A percentile compares a stretch with the other conserved stretches of the same genome.
phyloP scores from a whole-genome alignment of 1,284 basidiomycete species.

The Coniferiporia weirii region DNA sequence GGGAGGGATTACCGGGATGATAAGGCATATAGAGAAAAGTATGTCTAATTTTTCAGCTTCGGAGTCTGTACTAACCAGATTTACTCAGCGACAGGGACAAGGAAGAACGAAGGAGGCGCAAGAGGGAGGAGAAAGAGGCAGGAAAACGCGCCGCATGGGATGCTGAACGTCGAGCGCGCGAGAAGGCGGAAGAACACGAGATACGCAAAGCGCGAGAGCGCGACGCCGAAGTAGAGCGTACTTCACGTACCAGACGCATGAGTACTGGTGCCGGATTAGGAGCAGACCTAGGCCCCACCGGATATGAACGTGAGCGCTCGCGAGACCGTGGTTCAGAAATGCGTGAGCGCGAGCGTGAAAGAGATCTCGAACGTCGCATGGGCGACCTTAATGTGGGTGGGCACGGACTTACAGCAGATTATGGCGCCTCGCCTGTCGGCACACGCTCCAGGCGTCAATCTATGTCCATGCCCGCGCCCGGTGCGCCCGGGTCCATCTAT shows the following conservation, averaged over 20 bases:
- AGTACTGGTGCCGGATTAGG: constrained; percentile 11
- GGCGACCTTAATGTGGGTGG: constrained; percentile 17
- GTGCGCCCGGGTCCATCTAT: constrained; percentile 4
- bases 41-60: constrained; percentile 16
- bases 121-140: constrained; percentile 46
- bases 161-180: constrained; percentile 35
- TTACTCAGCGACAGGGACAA: constrained; percentile 20
- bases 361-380: constrained; percentile 17
- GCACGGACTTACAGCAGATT: constrained; percentile 5
- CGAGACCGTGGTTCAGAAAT: constrained; percentile 7
- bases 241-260: constrained; percentile 24
- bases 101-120: constrained; percentile 18
- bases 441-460: constrained; percentile 15
- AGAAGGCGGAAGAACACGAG: constrained; percentile 46
- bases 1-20: constrained; percentile 7
- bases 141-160: constrained; percentile 42
- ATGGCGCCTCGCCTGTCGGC: constrained; percentile 10
- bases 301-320: constrained; percentile 9
- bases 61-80: neutral
- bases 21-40: constrained; percentile 45
- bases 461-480: constrained; percentile 6
- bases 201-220: constrained; percentile 37
- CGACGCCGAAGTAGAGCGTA: constrained; percentile 26
- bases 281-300: constrained; percentile 4
- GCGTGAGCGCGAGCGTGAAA: constrained; percentile 10